phyloP scores from a whole-genome alignment of 768 basidiomycete genomes.

The Podaxis sp. region DNA sequence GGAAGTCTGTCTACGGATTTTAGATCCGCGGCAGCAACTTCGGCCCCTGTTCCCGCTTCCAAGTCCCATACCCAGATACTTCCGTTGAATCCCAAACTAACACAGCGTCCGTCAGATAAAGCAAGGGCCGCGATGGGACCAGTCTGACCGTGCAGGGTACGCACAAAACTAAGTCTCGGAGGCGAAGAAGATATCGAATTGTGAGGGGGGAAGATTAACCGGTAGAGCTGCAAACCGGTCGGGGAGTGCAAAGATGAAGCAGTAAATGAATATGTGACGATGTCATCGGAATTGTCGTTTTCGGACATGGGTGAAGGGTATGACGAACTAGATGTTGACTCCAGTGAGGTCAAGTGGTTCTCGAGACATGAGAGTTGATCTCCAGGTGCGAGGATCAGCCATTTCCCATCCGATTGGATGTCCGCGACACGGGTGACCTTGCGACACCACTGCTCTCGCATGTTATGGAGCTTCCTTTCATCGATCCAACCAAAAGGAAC shows the following conservation, averaged over 20 bases:
- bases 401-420: constrained; percentile 81
- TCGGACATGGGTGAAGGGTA: constrained; percentile 20
- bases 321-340: constrained; percentile 14
- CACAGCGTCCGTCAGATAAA: constrained; percentile 79
- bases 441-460: constrained; percentile 77
- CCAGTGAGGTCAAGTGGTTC: constrained; percentile 13
- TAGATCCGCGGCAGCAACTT: constrained; percentile 30
- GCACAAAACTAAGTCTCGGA: constrained; percentile 68
- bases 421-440: constrained; percentile 69
- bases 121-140: constrained; percentile 65
- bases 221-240: constrained; percentile 68
- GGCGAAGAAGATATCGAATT: constrained; percentile 42
- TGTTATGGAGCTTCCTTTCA: constrained; percentile 50
- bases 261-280: constrained; percentile 5
- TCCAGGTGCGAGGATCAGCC: constrained; percentile 72
- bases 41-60: constrained; percentile 50
- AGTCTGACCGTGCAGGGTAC: constrained; percentile 65
- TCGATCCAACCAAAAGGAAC: constrained; percentile 72
- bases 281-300: background rate
- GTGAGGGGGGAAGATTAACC: constrained; percentile 52
- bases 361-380: constrained; percentile 23
- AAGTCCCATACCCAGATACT: constrained; percentile 87
- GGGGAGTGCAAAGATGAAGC: constrained; percentile 30
- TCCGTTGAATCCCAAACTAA: constrained; percentile 67
- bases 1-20: constrained; percentile 13